Percentiles rank a stretch among this genome's conserved stretches.
Conservation (phyloP, 257 asterid genomes). For the Catharanthus roseus region DNA sequence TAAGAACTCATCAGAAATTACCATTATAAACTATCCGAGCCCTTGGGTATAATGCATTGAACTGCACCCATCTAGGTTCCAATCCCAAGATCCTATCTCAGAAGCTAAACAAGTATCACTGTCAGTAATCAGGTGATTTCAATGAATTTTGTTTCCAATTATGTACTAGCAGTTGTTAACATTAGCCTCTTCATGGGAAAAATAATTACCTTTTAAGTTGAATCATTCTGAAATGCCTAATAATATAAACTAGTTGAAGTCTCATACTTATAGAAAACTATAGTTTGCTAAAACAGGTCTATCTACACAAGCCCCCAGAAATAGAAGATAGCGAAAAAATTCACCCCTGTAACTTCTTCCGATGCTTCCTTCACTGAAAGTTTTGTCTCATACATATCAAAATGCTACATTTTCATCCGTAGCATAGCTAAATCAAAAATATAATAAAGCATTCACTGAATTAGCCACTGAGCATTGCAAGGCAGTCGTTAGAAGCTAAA, state of each 20-base stretch:
- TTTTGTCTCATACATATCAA: constrained; percentile 1
- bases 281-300: constrained; percentile 77
- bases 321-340: constrained; percentile 80
- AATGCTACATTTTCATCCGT: neutral
- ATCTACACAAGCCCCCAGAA: constrained; percentile 82
- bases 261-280: constrained; percentile 76
- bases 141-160: constrained; percentile 16
- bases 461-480: neutral
- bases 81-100: constrained; percentile 98
- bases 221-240: neutral
- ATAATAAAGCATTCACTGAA: neutral
- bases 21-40: constrained; percentile 98
- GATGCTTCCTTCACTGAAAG: constrained; percentile 89
- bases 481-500: neutral
- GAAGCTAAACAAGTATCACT: constrained; percentile 57
- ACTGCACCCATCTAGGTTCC: constrained; percentile 64
- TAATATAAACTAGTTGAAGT: neutral
- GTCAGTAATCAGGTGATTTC: constrained; percentile 33
- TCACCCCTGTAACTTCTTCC: constrained; percentile 94
- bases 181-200: neutral
- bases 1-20: constrained; percentile 24
- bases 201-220: neutral
- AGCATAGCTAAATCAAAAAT: neutral
- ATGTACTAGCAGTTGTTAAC: constrained; percentile 11
- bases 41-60: constrained; percentile 89